These are phyloP conservation scores for Athelia psychrophila DNA, from an alignment of 1,284 basidiomycete genomes.

Conservation along the genomic window DNA sequence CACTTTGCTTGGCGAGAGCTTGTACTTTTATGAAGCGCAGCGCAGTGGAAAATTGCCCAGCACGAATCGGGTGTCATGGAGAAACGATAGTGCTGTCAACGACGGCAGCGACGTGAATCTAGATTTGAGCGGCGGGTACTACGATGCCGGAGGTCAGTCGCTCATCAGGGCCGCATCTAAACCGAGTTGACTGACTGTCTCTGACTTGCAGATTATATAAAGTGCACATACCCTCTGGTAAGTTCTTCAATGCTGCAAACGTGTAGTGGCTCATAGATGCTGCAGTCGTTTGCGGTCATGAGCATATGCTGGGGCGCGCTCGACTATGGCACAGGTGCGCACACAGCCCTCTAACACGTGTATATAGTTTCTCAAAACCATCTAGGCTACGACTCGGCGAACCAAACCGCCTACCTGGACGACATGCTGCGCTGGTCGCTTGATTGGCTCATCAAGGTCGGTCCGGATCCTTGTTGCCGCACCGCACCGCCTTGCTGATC, in stretches of 20 bases:
- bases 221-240: slow-evolving; percentile 79
- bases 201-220: slow-evolving; percentile 71
- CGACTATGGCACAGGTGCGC: slow-evolving; percentile 71
- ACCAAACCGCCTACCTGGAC: slow-evolving; percentile 88
- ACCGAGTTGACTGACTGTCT: neutral
- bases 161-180: neutral
- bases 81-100: slow-evolving; percentile 74
- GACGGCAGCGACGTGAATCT: slow-evolving; percentile 77
- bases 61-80: slow-evolving; percentile 79
- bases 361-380: neutral
- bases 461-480: slow-evolving; percentile 9
- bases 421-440: slow-evolving; percentile 86
- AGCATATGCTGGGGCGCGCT: slow-evolving; percentile 86
- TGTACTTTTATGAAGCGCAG: slow-evolving; percentile 93
- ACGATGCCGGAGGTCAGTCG: slow-evolving; percentile 79
- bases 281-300: slow-evolving; percentile 74
- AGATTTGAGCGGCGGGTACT: slow-evolving; percentile 86
- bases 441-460: slow-evolving; percentile 87
- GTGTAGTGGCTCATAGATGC: neutral
- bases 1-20: slow-evolving; percentile 71
- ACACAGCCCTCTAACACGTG: neutral
- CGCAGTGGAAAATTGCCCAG: slow-evolving; percentile 73
- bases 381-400: slow-evolving; percentile 75
- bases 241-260: slow-evolving; percentile 14
- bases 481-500: slow-evolving; percentile 2